A percentile compares a stretch with the other conserved stretches of the same genome.
phyloP scores from a whole-genome alignment of 2,329 filamentous ascomycete species.

The Lecanicillium sp. region DNA sequence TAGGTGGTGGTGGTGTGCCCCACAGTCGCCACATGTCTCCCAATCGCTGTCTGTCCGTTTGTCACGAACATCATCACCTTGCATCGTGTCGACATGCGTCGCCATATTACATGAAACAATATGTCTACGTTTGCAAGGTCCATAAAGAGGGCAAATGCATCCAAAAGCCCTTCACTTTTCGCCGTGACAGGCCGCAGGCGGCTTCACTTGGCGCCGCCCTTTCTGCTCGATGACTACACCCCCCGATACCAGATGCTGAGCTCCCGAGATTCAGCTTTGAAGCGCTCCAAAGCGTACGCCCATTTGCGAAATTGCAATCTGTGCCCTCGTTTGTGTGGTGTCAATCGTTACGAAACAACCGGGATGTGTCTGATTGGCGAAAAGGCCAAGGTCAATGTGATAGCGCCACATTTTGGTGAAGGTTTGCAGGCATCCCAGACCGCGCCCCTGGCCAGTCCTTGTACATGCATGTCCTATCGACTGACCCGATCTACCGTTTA shows the following conservation, averaged over 20 bases:
- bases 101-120: too few relatives aligned
- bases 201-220: conserved; percentile 53
- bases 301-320: conserved; percentile 75
- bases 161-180: too few relatives aligned
- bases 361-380: conserved; percentile 73
- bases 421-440: conserved; percentile 25
- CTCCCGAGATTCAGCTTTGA: conserved; percentile 61
- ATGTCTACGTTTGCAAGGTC: too few relatives aligned
- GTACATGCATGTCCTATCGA: too few relatives aligned
- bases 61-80: background rate
- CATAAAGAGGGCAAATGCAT: too few relatives aligned
- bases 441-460: conserved; percentile 2
- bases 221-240: conserved; percentile 66
- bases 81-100: too few relatives aligned
- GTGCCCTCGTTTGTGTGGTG: conserved; percentile 68
- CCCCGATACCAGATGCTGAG: conserved; percentile 65
- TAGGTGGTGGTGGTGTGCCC: background rate
- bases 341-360: conserved; percentile 73
- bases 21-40: background rate
- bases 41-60: background rate
- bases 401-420: conserved; percentile 81
- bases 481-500: too few relatives aligned
- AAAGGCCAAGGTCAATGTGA: conserved; percentile 72
- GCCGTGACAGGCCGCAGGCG: too few relatives aligned
- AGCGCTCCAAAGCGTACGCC: conserved; percentile 64